Percentiles rank a stretch among this genome's conserved stretches.
Conservation (phyloP, 2,329 filamentous ascomycete species). For the Alternaria brassicae region DNA sequence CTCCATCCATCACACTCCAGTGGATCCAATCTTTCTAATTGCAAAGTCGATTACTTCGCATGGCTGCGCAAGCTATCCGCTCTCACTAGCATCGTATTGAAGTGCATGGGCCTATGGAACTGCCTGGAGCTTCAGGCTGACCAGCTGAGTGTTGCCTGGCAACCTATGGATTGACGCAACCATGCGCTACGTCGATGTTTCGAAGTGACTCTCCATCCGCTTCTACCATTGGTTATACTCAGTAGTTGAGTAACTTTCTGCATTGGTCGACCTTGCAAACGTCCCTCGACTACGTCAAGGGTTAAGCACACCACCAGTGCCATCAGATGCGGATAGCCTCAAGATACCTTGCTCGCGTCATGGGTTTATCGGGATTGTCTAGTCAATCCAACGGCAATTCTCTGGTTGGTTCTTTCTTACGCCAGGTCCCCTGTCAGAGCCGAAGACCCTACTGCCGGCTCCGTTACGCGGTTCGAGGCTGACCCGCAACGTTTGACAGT, state of each 20-base stretch:
- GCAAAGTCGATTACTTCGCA: background rate
- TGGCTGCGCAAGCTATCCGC: background rate
- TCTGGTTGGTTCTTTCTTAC: background rate
- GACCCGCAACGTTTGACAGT: conserved; percentile 29
- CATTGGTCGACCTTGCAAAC: conserved; percentile 3
- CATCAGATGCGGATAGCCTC: background rate
- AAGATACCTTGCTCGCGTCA: background rate
- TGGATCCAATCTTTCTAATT: background rate
- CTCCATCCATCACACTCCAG: background rate
- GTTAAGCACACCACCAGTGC: conserved; percentile 13
- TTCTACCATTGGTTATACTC: background rate
- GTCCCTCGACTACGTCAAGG: conserved; percentile 3
- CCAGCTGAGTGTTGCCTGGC: conserved; percentile 33
- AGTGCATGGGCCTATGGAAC: conserved; percentile 11
- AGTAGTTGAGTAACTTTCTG: conserved; percentile 16
- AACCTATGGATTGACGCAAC: conserved; percentile 13
- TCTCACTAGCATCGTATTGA: background rate
- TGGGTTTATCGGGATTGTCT: background rate
- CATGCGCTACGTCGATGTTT: conserved; percentile 7
- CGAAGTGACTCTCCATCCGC: background rate
- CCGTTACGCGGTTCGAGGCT: conserved; percentile 32
- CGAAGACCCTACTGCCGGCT: conserved; percentile 12
- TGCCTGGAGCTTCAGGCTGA: conserved; percentile 29
- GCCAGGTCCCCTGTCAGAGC: conserved; percentile 17
- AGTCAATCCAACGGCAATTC: background rate